These are phyloP conservation scores for Fennellomyces sp. DNA, from an alignment of 371 early-diverging fungal genomes.

Conservation along the genomic window DNA sequence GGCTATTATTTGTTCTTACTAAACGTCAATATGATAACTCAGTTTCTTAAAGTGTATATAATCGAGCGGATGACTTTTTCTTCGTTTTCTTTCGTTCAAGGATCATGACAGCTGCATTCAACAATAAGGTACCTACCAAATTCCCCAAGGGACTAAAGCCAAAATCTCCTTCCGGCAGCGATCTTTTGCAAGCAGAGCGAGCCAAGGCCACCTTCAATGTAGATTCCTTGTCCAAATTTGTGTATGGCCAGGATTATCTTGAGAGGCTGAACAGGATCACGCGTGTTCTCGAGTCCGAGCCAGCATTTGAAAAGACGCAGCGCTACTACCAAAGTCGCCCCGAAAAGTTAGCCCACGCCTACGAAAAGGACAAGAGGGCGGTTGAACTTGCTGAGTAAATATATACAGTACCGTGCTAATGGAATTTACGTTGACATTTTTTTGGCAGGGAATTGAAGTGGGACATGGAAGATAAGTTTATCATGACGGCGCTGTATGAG, in stretches of 20 bases:
- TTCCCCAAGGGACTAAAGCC: slow-evolving; percentile 54
- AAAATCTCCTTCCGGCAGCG: slow-evolving; percentile 54
- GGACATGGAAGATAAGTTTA: background rate
- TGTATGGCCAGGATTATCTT: slow-evolving; percentile 55
- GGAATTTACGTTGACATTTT: too few species aligned
- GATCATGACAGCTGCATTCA: background rate
- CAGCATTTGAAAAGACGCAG: slow-evolving; percentile 58
- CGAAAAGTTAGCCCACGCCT: slow-evolving; percentile 45
- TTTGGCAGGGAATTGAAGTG: slow-evolving; percentile 1
- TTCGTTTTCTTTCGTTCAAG: too few species aligned
- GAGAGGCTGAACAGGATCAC: slow-evolving; percentile 49
- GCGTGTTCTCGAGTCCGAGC: slow-evolving; percentile 53
- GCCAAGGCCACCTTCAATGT: slow-evolving; percentile 57
- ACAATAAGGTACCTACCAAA: slow-evolving; percentile 38
- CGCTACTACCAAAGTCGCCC: slow-evolving; percentile 57
- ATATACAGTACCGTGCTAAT: too few species aligned
- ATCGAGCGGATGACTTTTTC: too few species aligned
- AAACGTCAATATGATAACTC: too few species aligned
- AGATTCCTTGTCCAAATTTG: slow-evolving; percentile 47
- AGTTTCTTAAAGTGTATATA: too few species aligned
- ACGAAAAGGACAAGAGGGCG: slow-evolving; percentile 54
- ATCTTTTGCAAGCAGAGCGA: slow-evolving; percentile 58
- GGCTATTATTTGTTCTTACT: too few species aligned
- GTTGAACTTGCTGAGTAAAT: slow-evolving; percentile 50
- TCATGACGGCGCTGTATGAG: background rate